These are phyloP conservation scores for Striga asiatica DNA, from an alignment of 257 asterid species.

Conservation along the genomic window DNA sequence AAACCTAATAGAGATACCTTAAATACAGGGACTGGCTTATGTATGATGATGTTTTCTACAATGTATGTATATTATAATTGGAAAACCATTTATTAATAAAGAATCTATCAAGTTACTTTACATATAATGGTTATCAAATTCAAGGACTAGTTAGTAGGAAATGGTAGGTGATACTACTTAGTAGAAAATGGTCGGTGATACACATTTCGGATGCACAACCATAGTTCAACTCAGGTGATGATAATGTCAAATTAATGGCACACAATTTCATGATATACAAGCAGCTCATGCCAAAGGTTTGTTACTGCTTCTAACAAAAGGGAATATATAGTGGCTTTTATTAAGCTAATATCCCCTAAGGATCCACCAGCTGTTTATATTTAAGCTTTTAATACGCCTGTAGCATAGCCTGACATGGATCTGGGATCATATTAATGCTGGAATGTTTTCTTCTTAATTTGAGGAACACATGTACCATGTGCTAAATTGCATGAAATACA, in stretches of 20 bases:
- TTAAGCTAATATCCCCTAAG: neutral
- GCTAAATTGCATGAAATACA: neutral
- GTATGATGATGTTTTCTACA: too few relatives aligned
- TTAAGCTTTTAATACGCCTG: neutral
- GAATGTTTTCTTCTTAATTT: neutral
- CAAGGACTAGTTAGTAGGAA: too few relatives aligned
- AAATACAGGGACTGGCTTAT: too few relatives aligned
- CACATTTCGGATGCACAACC: neutral
- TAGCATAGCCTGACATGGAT: neutral
- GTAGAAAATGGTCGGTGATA: neutral
- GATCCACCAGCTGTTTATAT: neutral
- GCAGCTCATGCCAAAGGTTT: neutral
- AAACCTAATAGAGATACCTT: too few relatives aligned
- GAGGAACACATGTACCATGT: neutral
- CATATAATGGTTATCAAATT: neutral
- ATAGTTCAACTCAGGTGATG: neutral
- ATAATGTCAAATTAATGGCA: neutral
- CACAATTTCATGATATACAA: neutral
- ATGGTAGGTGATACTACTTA: neutral
- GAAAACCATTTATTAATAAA: too few relatives aligned
- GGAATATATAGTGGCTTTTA: neutral
- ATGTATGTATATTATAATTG: too few relatives aligned
- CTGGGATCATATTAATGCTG: neutral
- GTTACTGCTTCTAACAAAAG: neutral
- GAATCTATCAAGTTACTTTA: neutral